phyloP scores from a whole-genome alignment of 73 alveolate genomes.

The Symbiodinium pilosum region DNA sequence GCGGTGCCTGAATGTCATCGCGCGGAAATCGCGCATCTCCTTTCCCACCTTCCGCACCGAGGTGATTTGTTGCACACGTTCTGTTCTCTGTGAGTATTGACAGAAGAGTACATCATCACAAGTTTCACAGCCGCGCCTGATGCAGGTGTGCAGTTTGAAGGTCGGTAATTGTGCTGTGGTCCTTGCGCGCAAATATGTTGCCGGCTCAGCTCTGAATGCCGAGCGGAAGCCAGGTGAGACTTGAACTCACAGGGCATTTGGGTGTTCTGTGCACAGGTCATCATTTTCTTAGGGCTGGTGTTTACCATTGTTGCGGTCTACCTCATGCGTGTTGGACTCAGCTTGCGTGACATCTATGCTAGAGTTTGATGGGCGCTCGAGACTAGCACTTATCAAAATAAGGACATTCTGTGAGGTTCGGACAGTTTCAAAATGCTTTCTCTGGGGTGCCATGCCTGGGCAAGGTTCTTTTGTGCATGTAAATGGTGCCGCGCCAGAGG shows the following conservation, averaged over 20 bases:
- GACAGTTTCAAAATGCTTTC: not conserved
- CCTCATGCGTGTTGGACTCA: slow-evolving; percentile 9
- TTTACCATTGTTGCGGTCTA: slow-evolving; percentile 70
- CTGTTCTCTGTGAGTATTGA: not conserved
- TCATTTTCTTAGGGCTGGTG: slow-evolving; percentile 70
- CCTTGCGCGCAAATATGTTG: slow-evolving; percentile 77
- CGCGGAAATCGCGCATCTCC: slow-evolving; percentile 71
- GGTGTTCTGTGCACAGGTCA: slow-evolving; percentile 11
- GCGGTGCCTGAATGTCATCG: slow-evolving; percentile 85
- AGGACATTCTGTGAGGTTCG: too few relatives aligned
- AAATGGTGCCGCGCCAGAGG: slow-evolving; percentile 90
- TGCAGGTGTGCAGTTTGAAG: slow-evolving; percentile 84
- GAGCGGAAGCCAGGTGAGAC: too few relatives aligned
- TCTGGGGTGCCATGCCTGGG: not conserved
- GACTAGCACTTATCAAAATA: too few relatives aligned
- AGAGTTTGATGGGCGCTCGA: too few relatives aligned
- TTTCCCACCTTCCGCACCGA: slow-evolving; percentile 82
- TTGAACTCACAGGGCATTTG: too few relatives aligned
- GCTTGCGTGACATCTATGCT: not conserved
- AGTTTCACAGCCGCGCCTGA: not conserved
- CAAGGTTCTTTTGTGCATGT: slow-evolving; percentile 78
- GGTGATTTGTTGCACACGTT: too few relatives aligned
- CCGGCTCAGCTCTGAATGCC: not conserved
- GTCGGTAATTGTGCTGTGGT: slow-evolving; percentile 93
- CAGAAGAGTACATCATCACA: not conserved